Percentiles rank a stretch among this genome's conserved stretches.
Evolutionary conservation across 176 grass and related monocot genomes (phyloP).

Genomic region (Chloris gayana): DNA sequence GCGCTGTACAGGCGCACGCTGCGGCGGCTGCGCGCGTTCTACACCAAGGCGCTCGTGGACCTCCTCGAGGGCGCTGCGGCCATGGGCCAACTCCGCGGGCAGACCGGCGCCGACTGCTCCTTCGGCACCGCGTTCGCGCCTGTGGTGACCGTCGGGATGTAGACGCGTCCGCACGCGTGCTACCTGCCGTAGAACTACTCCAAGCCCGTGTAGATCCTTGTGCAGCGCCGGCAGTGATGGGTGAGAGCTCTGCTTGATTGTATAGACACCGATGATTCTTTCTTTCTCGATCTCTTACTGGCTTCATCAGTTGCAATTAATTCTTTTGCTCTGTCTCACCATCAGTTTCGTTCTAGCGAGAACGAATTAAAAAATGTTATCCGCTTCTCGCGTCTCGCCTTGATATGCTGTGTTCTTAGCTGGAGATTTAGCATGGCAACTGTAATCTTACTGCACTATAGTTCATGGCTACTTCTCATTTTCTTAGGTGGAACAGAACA

Average conservation of each 20-base stretch:
- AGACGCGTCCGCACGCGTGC: background rate
- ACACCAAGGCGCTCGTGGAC: slow-evolving; percentile 52
- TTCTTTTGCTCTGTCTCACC: background rate
- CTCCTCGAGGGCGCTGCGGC: slow-evolving; percentile 55
- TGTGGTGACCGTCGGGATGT: slow-evolving; percentile 37
- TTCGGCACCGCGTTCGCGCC: slow-evolving; percentile 64
- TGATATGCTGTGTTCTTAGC: background rate
- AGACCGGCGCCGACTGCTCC: slow-evolving; percentile 54
- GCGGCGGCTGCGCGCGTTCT: slow-evolving; percentile 57
- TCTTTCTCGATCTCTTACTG: background rate
- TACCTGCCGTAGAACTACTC: background rate
- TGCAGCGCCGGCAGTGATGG: background rate
- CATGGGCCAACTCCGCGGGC: slow-evolving; percentile 28
- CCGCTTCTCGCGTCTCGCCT: background rate
- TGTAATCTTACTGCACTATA: background rate
- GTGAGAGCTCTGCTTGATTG: background rate
- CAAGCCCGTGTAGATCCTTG: background rate
- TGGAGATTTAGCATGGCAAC: background rate
- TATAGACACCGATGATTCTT: background rate
- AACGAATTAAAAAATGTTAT: background rate
- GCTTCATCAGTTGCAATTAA: background rate
- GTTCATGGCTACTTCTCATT: background rate
- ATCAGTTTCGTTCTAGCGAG: background rate
- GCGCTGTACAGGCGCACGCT: slow-evolving; percentile 54
- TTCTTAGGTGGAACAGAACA: background rate